Evolutionary conservation across 148 eudicot species (phyloP).

Genomic region (Selenicereus undatus): DNA sequence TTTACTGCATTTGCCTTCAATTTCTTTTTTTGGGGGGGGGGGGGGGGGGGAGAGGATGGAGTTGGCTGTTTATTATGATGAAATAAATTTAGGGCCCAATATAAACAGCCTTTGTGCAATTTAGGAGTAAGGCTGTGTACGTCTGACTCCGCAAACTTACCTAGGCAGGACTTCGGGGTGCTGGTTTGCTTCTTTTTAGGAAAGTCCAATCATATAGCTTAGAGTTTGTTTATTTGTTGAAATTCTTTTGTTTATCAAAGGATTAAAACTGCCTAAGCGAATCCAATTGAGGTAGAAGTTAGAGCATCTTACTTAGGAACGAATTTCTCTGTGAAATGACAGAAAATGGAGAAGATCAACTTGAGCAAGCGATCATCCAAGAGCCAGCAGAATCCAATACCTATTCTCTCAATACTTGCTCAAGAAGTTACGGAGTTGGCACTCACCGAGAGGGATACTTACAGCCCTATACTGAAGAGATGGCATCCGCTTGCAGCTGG

Average conservation of each 20-base stretch:
- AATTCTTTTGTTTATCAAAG: not conserved
- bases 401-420: conserved; percentile 73
- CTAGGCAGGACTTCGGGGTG: not conserved
- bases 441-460: conserved; percentile 78
- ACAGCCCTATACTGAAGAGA: conserved; percentile 69
- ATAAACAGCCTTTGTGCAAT: not conserved
- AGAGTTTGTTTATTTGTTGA: not conserved
- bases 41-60: too few species aligned
- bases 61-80: too few species aligned
- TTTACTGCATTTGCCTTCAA: too few species aligned
- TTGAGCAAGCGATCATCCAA: conserved; percentile 58
- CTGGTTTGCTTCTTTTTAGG: not conserved
- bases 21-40: too few species aligned
- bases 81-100: not conserved
- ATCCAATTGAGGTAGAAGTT: too few species aligned
- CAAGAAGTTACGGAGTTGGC: conserved; percentile 83
- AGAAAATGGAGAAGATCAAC: conserved; percentile 78
- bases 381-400: conserved; percentile 60
- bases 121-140: not conserved
- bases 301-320: not conserved
- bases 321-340: conserved; percentile 32
- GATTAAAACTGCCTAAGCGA: not conserved
- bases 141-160: not conserved
- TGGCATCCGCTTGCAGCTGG: conserved; percentile 97
- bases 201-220: not conserved